Base-by-base conservation (phyloP, 2,329 filamentous ascomycete species). In the Botrytis medusae region DNA sequence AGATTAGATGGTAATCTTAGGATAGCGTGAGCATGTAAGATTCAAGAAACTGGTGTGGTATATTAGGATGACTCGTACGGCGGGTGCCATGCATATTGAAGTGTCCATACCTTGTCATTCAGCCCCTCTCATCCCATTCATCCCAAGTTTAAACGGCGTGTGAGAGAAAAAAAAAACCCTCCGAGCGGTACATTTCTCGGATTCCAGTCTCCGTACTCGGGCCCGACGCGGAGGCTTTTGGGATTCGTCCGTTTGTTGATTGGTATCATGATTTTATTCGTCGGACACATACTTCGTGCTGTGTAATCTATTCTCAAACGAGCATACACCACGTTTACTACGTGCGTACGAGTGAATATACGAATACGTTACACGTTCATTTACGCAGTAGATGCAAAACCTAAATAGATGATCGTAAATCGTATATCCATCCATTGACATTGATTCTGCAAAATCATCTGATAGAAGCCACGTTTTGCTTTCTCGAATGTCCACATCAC, bases 171-270 rank as follows among this genome's bases (percentile, higher is more conserved):
- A 16, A 54, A 25, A 34, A 59, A n/a, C 6, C 32, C 42, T 40
- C 64, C 64, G 64, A 61, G 51, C 29, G 54, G 14, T 25, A 32
- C 32, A 16, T 44, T 18, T 18, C 25, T 70, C 51, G 51, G 51
- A 60, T 37, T 61, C 68, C 6, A 34, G 54, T 46, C 32, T 70
- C 40, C 68, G 54, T 61, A 70, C 68, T 67, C 64, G 64, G 64
- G 64, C 64, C 64, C 64, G 64, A 67, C 29, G 46, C 32, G 25
- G 64, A 67, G 25, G 25, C 46, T n/a, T 20, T 37, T n/a, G 22
- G 32, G 44, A 67, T 67, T 51, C 29, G 63, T 37, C 48, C 44
- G 32, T 37, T 51, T 67, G 22, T 37, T 51, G 20, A 3, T 34
- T 34, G 14, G 7, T 57, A 29, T 32, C 8, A 18, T 18, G 14